These are phyloP conservation scores for Eucalyptus curtisii DNA, from an alignment of 345 rosid genomes.

Conservation along the genomic window DNA sequence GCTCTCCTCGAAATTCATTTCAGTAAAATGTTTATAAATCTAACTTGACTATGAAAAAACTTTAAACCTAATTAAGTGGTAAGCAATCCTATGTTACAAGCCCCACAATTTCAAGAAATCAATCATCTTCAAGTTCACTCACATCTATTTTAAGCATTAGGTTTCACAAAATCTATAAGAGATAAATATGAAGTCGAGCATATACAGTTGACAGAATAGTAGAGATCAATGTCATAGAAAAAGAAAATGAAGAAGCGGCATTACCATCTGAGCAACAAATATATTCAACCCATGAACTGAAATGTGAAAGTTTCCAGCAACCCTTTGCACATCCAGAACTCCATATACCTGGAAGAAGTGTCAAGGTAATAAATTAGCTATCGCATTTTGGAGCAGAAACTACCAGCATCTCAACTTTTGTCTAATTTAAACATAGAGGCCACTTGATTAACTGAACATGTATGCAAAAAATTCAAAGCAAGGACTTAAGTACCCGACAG, in stretches of 20 bases:
- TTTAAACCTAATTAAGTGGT: background rate
- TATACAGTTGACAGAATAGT: background rate
- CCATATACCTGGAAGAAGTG: slow-evolving; percentile 69
- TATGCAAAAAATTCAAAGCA: background rate
- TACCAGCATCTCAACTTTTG: background rate
- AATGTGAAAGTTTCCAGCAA: slow-evolving; percentile 97
- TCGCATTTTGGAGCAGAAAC: background rate
- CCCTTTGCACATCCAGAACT: slow-evolving; percentile 89
- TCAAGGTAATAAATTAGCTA: background rate
- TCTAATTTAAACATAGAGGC: background rate
- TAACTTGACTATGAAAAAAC: background rate
- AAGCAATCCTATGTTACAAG: background rate
- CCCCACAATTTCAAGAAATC: background rate
- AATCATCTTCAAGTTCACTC: background rate
- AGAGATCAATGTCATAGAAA: background rate
- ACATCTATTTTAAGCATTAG: background rate
- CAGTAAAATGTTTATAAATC: background rate
- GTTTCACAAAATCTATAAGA: background rate
- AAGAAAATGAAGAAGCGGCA: background rate
- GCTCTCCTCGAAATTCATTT: background rate
- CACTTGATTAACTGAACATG: background rate
- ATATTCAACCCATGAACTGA: slow-evolving; percentile 95
- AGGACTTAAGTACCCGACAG: slow-evolving; percentile 59
- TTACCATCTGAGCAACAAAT: slow-evolving; percentile 92
- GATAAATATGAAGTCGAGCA: background rate